Base-by-base conservation (phyloP, 2,329 filamentous ascomycete genomes). In the Dothideomycetes sp. region DNA sequence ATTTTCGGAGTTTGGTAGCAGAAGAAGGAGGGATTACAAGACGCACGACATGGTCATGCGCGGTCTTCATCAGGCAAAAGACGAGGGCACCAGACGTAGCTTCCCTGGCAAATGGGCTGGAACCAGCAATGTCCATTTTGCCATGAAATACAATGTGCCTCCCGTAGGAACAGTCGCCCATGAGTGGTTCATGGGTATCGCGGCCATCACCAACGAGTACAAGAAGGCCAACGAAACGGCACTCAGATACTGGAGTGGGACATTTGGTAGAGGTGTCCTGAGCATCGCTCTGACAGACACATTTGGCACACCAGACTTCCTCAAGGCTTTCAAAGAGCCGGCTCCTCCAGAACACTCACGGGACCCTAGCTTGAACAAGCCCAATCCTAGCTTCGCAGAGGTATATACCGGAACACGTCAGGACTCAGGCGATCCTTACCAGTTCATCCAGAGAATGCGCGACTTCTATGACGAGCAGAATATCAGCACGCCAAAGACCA, bases 141-240 rank as follows among this genome's bases (percentile, higher is more conserved):
- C 91, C 9, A 94, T 94, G 86, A 82, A 86, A 54, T 89, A 94
- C 63, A 79, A 78, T 31, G 77, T 95, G 32, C 67, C 78, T 3
- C 87, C 91, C 0, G 76, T 96, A 10, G 91, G 91, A 4, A 98
- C 91, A 0, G 80, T 85, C 2, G 91, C 91, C 1, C 91, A 98
- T 57, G 91, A 98, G 64, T 98, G 91, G 91, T 96, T 95, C 68
- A 98, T 98, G 91, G 88, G 86, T 29, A 89, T 94, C 47, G 91
- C 91, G 1, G 88, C 91, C 27, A 86, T 95, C 51, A 84, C 82
- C 4, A 74, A 85, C 47, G 76, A 95, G 62, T 98, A 98, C 58
- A 74, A 78, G 51, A 71, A 74, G 47, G 88, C 91, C 3, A 94
- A 88, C 25, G 86, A 94, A 59, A 73, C 81, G 48, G 88, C 86